Evolutionary conservation across 352 stramenopile species (phyloP).

Genomic region (Globisporangium polare): DNA sequence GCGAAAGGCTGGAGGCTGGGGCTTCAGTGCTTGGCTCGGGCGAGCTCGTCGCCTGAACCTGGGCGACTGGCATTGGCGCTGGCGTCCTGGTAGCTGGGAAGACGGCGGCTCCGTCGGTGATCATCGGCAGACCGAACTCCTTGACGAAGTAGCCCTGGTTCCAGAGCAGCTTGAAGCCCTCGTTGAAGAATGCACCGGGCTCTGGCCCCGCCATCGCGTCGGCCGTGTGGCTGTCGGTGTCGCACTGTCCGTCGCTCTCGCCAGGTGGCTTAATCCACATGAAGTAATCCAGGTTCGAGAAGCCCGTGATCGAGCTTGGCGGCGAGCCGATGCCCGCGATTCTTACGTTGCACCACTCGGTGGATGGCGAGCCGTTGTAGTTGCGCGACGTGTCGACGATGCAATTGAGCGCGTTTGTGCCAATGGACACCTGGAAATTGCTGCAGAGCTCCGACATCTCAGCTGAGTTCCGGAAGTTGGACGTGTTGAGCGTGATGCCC

Average conservation of each 20-base stretch:
- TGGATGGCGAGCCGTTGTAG: slow-evolving; percentile 17
- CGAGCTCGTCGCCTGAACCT: no score
- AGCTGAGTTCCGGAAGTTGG: slow-evolving; percentile 60
- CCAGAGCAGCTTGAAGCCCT: slow-evolving; percentile 52
- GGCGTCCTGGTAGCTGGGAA: no score
- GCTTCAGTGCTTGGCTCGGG: no score
- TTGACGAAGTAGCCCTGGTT: slow-evolving; percentile 66
- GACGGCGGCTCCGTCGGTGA: slow-evolving; percentile 13
- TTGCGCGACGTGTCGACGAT: slow-evolving; percentile 67
- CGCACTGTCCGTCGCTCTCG: slow-evolving; percentile 61
- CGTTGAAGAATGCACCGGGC: slow-evolving; percentile 52
- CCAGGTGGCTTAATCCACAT: slow-evolving; percentile 70
- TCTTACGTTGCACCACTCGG: slow-evolving; percentile 57
- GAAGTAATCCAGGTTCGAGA: slow-evolving; percentile 60
- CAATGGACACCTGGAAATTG: slow-evolving; percentile 51
- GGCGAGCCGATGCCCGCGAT: slow-evolving; percentile 37
- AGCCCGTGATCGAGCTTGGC: slow-evolving; percentile 40
- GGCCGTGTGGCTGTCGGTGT: slow-evolving; percentile 19
- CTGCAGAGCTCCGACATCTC: slow-evolving; percentile 34
- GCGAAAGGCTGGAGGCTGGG: no score
- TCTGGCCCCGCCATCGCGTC: slow-evolving; percentile 49
- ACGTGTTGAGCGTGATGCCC: slow-evolving; percentile 74
- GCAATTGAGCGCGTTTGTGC: slow-evolving; percentile 36
- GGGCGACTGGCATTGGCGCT: no score
- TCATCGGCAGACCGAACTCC: slow-evolving; percentile 26